These are phyloP conservation scores for Astraeus odoratus DNA, from an alignment of 768 basidiomycete species.

Conservation along the genomic window DNA sequence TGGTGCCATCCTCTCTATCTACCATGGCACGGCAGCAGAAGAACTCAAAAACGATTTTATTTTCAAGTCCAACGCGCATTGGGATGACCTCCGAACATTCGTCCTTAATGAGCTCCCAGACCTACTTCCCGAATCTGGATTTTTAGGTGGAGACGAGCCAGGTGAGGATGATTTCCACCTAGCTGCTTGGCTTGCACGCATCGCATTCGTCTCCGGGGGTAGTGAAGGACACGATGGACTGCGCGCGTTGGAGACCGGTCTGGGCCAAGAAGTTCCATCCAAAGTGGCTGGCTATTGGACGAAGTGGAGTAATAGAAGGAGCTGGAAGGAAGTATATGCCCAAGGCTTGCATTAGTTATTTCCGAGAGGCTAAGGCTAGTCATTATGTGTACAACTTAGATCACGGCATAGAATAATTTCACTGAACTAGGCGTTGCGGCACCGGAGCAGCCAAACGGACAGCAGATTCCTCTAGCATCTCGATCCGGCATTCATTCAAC, in stretches of 20 bases:
- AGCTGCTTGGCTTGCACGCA: too few species aligned
- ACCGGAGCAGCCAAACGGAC: conserved; percentile 30
- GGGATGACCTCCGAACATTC: too few species aligned
- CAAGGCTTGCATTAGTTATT: not conserved
- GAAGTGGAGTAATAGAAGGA: conserved; percentile 8
- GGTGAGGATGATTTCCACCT: too few species aligned
- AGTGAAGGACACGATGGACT: conserved; percentile 31
- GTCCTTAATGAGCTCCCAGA: too few species aligned
- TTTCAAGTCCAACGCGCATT: conserved; percentile 31
- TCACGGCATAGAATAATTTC: not conserved
- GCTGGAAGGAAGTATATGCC: too few species aligned
- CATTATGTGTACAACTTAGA: not conserved
- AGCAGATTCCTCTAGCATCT: conserved; percentile 54
- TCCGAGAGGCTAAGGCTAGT: not conserved
- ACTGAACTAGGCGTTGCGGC: not conserved
- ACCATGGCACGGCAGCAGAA: conserved; percentile 33
- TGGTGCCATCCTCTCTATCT: conserved; percentile 34
- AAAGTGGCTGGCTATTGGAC: conserved; percentile 38
- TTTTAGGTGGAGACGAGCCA: too few species aligned
- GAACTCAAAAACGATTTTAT: conserved; percentile 34
- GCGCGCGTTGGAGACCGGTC: conserved; percentile 32
- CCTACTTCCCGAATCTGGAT: too few species aligned
- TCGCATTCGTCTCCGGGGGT: conserved; percentile 33
- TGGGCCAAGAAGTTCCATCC: conserved; percentile 30
- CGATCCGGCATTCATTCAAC: conserved; percentile 55